Evolutionary conservation across 1,139 yeast genomes (phyloP), one percentile per base, ranked within the genome.

Genomic region (Saccharomyces hybrid): DNA sequence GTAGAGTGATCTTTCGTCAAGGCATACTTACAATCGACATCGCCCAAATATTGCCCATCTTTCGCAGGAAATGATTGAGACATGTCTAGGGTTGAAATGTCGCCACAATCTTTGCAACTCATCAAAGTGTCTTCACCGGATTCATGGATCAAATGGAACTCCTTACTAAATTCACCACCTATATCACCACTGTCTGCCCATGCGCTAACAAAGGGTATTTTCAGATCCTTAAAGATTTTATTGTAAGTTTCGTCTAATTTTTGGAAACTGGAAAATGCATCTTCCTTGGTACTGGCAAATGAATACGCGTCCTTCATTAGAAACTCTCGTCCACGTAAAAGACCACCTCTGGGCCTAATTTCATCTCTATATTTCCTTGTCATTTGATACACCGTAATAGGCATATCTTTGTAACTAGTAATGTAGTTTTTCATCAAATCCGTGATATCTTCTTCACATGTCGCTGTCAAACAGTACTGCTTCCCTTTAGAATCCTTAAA

Each of bases 261-360:
- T 0, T 79, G 71, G 67, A 90, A 93, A 11, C 88, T 78, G n/a
- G 64, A 64, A 68, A 83, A 68, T 0, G 98, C 97, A 3, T 69
- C 73, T 3, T 71, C 70, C 31, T 73, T 73, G 51, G 74, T 71
- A 1, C 74, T 61, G 64, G 91, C 96, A 70, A 93, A 93, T 0
- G 96, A 85, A 67, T 93, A 93, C 3, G 95, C 93, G 68, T 93
- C 99, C 67, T 91, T 91, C 99, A 93, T 93, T 42, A 87, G 63
- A 64, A 93, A 95, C 67, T 93, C 99, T 51, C 91, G 76, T 0
- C 96, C 95, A 56, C 99, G 74, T 49, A 95, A 73, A 46, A 93
- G 73, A 0, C 99, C 99, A 51, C 93, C 90, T 55, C 99, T 73
- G 1, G 99, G 97, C 60, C 99, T 74, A 60, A 81, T 80, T 66